Percentiles rank a stretch among this genome's conserved stretches.
Conservation (phyloP, 2,329 filamentous ascomycete species). For the Albophoma yamanashiensis region DNA sequence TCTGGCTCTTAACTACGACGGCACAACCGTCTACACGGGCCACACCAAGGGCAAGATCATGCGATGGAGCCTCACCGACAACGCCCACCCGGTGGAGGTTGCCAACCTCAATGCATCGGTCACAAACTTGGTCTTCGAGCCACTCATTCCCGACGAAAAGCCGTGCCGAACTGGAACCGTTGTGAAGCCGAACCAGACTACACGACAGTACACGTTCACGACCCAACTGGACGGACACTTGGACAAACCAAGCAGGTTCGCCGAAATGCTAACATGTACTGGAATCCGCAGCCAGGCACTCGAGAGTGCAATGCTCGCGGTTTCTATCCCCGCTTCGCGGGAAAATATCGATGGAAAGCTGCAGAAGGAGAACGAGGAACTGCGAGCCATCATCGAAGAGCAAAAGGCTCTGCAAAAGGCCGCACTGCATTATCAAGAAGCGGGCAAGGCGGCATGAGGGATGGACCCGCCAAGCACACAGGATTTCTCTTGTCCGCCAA, state of each 20-base stretch:
- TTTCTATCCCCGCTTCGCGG: conserved; percentile 19
- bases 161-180: conserved; percentile 47
- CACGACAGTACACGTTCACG: conserved; percentile 54
- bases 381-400: conserved; percentile 33
- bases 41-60: conserved; percentile 71
- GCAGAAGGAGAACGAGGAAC: conserved; percentile 29
- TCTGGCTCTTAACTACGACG: conserved; percentile 70
- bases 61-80: conserved; percentile 68
- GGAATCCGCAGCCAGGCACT: conserved; percentile 37
- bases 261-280: conserved; percentile 30
- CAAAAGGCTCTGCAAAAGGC: conserved; percentile 20
- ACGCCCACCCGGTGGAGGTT: conserved; percentile 55
- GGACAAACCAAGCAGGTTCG: conserved; percentile 29
- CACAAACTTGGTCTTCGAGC: conserved; percentile 68
- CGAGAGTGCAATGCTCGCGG: conserved; percentile 37
- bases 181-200: conserved; percentile 68
- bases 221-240: conserved; percentile 46
- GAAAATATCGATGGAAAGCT: conserved; percentile 9
- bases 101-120: conserved; percentile 69
- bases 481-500: not conserved
- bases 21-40: conserved; percentile 68
- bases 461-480: not conserved
- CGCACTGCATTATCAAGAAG: conserved; percentile 3
- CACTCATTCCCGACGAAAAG: conserved; percentile 36
- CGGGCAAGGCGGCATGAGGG: not conserved